Evolutionary conservation across 208 protist species (phyloP).

Genomic region (Crithidia expoeki): DNA sequence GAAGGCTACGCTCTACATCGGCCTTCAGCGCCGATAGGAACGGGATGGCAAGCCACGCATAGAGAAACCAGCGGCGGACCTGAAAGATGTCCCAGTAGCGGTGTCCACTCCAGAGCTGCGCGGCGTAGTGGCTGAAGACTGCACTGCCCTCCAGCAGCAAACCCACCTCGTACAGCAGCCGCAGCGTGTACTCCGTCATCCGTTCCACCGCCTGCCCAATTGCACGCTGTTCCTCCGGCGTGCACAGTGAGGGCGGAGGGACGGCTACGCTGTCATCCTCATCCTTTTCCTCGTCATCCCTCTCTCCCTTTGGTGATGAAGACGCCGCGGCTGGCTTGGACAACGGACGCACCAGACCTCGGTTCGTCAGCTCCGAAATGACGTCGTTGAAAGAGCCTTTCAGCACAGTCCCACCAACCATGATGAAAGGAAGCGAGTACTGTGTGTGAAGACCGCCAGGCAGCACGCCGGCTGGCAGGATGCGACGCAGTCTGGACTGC

Average conservation of each 20-base stretch:
- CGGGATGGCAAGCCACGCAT: slow-evolving; percentile 30
- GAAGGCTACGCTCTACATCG: slow-evolving; percentile 10
- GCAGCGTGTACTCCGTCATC: slow-evolving; percentile 40
- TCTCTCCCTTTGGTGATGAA: too few relatives aligned
- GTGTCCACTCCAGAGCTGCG: slow-evolving; percentile 31
- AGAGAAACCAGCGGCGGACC: slow-evolving; percentile 18
- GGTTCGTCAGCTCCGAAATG: slow-evolving; percentile 2
- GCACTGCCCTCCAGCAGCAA: slow-evolving; percentile 34
- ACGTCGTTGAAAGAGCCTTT: slow-evolving; percentile 19
- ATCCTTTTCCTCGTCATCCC: not conserved
- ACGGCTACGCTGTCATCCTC: not conserved
- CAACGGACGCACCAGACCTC: slow-evolving; percentile 1
- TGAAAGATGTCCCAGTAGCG: slow-evolving; percentile 29
- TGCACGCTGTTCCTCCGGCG: slow-evolving; percentile 28
- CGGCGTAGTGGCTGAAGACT: slow-evolving; percentile 42
- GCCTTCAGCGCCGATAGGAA: slow-evolving; percentile 25
- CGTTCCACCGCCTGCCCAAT: slow-evolving; percentile 42
- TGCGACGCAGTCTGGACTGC: not conserved
- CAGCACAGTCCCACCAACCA: slow-evolving; percentile 19
- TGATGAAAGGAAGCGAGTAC: slow-evolving; percentile 22
- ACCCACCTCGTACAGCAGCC: slow-evolving; percentile 41
- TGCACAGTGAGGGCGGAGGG: not conserved
- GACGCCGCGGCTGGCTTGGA: too few relatives aligned
- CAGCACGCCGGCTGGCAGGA: slow-evolving; percentile 4
- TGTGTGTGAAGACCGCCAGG: slow-evolving; percentile 6